Percentiles rank a stretch among this genome's conserved stretches.
Evolutionary conservation across 768 basidiomycete genomes (phyloP).

Genomic region (Roridomyces roridus): DNA sequence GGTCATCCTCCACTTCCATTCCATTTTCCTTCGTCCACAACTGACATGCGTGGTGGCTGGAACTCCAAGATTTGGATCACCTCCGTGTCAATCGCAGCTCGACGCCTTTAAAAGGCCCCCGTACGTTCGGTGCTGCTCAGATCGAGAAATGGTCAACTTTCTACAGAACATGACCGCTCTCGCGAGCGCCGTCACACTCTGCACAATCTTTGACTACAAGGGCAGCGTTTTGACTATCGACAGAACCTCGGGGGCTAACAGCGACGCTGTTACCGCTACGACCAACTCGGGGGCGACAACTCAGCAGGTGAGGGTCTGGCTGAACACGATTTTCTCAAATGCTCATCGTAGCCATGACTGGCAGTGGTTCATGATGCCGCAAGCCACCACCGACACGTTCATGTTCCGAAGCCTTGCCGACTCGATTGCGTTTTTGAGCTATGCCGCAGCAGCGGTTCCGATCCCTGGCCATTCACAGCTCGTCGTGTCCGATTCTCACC

Average conservation of each 20-base stretch:
- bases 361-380: constrained; percentile 7
- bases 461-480: constrained; percentile 4
- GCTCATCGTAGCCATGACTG: neutral
- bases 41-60: no score
- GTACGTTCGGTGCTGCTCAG: neutral
- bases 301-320: neutral
- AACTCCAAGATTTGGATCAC: no score
- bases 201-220: constrained; percentile 4
- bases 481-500: neutral
- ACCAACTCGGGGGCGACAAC: neutral
- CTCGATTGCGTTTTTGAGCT: no score
- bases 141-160: constrained; percentile 6
- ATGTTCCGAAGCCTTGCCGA: neutral
- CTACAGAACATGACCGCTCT: constrained; percentile 7
- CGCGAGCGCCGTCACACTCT: constrained; percentile 4
- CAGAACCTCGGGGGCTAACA: neutral
- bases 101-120: neutral
- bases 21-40: no score
- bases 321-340: neutral
- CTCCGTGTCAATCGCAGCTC: neutral
- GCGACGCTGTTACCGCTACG: neutral
- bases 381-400: constrained; percentile 1
- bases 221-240: neutral
- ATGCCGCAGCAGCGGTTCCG: neutral
- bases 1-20: no score